A percentile compares a stretch with the other conserved stretches of the same genome.
phyloP scores from a whole-genome alignment of 495 filamentous ascomycete species.

The Letharia columbiana region DNA sequence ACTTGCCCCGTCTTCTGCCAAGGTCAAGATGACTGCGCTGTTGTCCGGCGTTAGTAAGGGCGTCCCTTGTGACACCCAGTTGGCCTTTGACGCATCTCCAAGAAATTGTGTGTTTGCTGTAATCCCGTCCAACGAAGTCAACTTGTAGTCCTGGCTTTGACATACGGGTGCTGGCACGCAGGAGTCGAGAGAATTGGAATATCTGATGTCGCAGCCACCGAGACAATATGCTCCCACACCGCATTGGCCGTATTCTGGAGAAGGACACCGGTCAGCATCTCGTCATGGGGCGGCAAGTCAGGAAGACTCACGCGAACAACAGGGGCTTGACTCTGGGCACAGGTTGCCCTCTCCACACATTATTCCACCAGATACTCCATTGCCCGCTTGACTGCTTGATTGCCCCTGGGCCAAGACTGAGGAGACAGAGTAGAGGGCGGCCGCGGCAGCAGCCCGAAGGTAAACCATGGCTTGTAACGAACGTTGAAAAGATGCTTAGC shows the following conservation, averaged over 20 bases:
- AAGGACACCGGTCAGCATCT: conserved; percentile 12
- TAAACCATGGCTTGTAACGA: conserved; percentile 18
- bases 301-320: conserved; percentile 70
- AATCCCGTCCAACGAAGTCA: conserved; percentile 60
- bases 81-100: conserved; percentile 63
- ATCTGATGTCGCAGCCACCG: conserved; percentile 84
- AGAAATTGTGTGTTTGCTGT: conserved; percentile 69
- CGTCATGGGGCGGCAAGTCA: background rate
- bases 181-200: conserved; percentile 70
- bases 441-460: conserved; percentile 17
- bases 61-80: conserved; percentile 83
- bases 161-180: conserved; percentile 84
- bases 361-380: conserved; percentile 28
- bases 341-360: conserved; percentile 50
- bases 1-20: conserved; percentile 70
- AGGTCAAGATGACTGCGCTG: conserved; percentile 63
- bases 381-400: conserved; percentile 20
- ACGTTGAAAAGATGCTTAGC: background rate
- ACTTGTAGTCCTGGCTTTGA: conserved; percentile 59
- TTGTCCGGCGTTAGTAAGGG: conserved; percentile 52
- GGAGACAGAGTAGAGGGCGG: conserved; percentile 35
- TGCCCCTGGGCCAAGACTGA: conserved; percentile 24
- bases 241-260: conserved; percentile 83
- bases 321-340: conserved; percentile 70
- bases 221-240: conserved; percentile 92